These are phyloP conservation scores for Hysterium pulicare DNA, from an alignment of 2,329 filamentous ascomycete species.

Conservation along the genomic window DNA sequence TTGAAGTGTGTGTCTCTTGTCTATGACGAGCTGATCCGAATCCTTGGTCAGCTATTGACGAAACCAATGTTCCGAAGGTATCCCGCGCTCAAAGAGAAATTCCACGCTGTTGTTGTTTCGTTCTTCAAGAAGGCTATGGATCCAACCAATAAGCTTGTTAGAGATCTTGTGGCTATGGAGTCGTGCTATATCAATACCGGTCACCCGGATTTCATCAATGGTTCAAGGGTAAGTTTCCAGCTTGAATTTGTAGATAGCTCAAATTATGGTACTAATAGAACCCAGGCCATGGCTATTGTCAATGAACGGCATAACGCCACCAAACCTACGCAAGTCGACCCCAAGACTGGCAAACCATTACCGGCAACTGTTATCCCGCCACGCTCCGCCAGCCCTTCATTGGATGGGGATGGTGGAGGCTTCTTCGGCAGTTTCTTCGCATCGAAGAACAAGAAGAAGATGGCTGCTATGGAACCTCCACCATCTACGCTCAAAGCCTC, in stretches of 20 bases:
- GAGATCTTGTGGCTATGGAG: conserved; percentile 92
- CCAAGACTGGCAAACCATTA: conserved; percentile 96
- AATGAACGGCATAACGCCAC: conserved; percentile 80
- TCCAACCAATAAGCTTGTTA: conserved; percentile 94
- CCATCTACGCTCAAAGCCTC: conserved; percentile 91
- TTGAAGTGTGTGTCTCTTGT: conserved; percentile 96
- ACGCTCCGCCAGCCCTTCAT: conserved; percentile 71
- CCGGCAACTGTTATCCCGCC: conserved; percentile 62
- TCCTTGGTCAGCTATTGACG: conserved; percentile 81
- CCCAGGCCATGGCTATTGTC: conserved; percentile 89
- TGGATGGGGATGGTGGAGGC: conserved; percentile 63
- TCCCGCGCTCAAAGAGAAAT: conserved; percentile 92
- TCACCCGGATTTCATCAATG: conserved; percentile 96
- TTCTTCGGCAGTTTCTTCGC: conserved; percentile 99
- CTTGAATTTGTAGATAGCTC: not conserved
- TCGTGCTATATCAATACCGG: conserved; percentile 97
- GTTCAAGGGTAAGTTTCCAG: conserved; percentile 65
- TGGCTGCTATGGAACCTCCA: conserved; percentile 97
- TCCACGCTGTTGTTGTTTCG: conserved; percentile 83
- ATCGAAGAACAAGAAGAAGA: conserved; percentile 99
- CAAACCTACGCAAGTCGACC: conserved; percentile 92
- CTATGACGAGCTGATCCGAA: conserved; percentile 95
- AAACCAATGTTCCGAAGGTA: conserved; percentile 92
- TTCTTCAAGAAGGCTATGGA: conserved; percentile 99
- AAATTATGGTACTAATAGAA: conserved; percentile 2